Evolutionary conservation across 73 alveolate genomes (phyloP), one percentile per base, ranked within the genome.

Genomic region (Durusdinium trenchii): DNA sequence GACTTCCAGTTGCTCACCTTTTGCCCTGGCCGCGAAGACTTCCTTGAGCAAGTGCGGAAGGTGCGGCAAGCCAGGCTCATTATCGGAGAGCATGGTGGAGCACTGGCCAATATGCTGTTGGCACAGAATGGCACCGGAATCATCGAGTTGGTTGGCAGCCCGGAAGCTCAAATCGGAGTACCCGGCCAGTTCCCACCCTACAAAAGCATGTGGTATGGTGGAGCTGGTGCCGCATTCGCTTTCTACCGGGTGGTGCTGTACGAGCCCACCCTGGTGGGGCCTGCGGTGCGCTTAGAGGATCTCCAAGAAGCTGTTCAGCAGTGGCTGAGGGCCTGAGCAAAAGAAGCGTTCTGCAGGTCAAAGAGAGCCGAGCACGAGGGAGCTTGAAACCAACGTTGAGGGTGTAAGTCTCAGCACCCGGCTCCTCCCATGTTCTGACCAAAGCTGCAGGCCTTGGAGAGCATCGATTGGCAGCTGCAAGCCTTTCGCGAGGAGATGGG

Each of bases 71-170:
- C 93, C 18, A n/a, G 61, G 73, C 93, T 82, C 51, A 82, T 82
- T 47, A 52, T 82, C 73, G 69, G 73, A n/a, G 93, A 50, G 51
- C 93, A 82, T 48, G 93, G 93, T 2, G 93, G 93, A 47, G 93
- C 93, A 20, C 61, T 82, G 48, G 93, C 93, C 75, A 82, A 82
- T 47, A 82, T 82, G 93, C 30, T 82, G 43, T 35, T 82, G 73
- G 93, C 93, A 47, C 75, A 36, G 48, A 4, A 36, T 32, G 93
- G 62, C 75, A 48, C 93, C 26, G 91, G 93, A 36, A n/a, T 82
- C 93, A 82, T 82, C 71, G 93, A 82, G 93, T 38, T 82, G 93
- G 93, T 82, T 23, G 93, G 93, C 69, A 52, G 62, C 36, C 71
- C 93, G 12, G 93, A 50, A 82, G 93, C 93, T 52, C 75, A 82